phyloP scores from a whole-genome alignment of 2,329 filamentous ascomycete species.

The Tolypocladium paradoxum region DNA sequence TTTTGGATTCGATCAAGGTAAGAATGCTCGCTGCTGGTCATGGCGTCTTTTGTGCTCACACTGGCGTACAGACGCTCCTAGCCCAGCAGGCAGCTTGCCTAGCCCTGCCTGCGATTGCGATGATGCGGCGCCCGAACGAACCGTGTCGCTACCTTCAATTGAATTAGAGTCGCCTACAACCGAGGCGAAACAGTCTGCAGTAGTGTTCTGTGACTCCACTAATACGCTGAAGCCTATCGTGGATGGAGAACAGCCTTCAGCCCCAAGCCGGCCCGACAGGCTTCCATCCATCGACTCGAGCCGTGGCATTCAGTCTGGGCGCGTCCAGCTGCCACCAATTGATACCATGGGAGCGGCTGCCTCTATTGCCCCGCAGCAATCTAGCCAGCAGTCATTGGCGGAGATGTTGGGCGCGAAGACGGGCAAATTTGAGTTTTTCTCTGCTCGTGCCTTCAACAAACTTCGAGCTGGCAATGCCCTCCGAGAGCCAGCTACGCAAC shows the following conservation, averaged over 20 bases:
- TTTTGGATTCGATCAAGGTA: background rate
- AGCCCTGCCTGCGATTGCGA: background rate
- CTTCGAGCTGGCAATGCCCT: no score
- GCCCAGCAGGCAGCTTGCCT: background rate
- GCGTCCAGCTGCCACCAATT: conserved; percentile 3
- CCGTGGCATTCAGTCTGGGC: background rate
- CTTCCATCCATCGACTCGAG: background rate
- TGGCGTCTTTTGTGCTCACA: background rate
- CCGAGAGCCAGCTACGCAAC: no score
- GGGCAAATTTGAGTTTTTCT: conserved; percentile 19
- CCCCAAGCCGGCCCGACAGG: background rate
- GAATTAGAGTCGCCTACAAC: background rate
- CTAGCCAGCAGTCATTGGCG: conserved; percentile 6
- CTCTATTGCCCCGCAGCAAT: background rate
- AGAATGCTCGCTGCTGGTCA: background rate
- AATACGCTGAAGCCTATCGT: background rate
- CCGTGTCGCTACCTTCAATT: background rate
- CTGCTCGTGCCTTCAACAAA: background rate
- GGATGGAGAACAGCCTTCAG: background rate
- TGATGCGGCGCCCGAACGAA: background rate
- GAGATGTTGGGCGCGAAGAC: conserved; percentile 22
- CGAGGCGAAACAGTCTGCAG: background rate
- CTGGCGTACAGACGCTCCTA: background rate
- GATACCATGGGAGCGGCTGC: conserved; percentile 5
- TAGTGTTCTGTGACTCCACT: background rate